Base-by-base conservation (phyloP, 2,329 filamentous ascomycete species). In the Trichocomaceae sp. region DNA sequence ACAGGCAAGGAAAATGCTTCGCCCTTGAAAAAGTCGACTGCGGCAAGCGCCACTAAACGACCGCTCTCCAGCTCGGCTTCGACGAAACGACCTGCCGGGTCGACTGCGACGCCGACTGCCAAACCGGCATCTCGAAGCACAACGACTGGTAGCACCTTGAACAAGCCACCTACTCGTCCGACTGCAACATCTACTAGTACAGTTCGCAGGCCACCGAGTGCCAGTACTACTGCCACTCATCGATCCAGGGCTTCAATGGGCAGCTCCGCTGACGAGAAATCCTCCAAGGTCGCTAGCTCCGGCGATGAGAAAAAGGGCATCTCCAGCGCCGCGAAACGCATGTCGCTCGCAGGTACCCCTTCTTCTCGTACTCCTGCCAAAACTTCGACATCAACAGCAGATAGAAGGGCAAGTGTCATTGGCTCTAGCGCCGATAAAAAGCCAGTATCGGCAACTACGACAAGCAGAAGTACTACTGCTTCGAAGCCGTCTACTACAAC, bases 251-350 rank as follows among this genome's bases (percentile, higher is more conserved):
- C 68, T 13, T 76, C 75, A 0, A 63, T 74, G 47, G 72, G 72
- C 59, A 74, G 72, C 60, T 75, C 72, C 15, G 71, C 72, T 8
- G 72, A 75, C 56, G 72, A 75, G 58, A 74, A 72, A 57, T 58
- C 66, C 10, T 55, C 56, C 37, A 69, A 66, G 33, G 64, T 74
- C 37, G 66, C 69, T 12, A 76, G 73, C 57, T 76, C 73, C 2
- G 71, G 73, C 15, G 74, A 76, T 56, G 75, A 76, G 58, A 72
- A 67, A 57, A 69, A 66, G 50, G 72, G 71, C 5, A 72, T 76
- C 51, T 70, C 72, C 10, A 64, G 69, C 22, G 66, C 68, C 7
- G 72, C 73, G 41, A 77, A 77, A 63, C 68, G 74, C 45, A 72
- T 73, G 67, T 77, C 75, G 5, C 64, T 77, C 52, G 71, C 66